Base-by-base conservation (phyloP, 1,284 basidiomycete genomes). In the Cryptococcus sp. region DNA sequence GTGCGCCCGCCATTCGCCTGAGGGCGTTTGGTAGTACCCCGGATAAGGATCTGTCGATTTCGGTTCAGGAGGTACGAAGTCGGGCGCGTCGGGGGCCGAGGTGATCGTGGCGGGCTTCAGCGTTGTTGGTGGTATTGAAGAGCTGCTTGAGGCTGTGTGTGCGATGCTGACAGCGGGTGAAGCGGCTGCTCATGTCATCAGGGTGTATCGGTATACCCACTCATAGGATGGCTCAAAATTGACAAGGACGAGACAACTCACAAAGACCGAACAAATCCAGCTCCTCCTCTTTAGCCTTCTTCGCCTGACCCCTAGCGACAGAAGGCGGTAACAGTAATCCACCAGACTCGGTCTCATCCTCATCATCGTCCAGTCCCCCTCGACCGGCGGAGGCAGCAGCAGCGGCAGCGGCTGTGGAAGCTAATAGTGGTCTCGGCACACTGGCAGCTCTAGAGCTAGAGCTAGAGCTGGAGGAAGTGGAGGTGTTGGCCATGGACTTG, bases 1-100 rank as follows among this genome's bases (percentile, higher is more conserved):
- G 74, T 93, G 83, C 0, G 87, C 85, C 23, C 85, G 86, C 87
- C 91, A 93, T 50, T 82, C 72, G 11, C 91, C 90, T 1, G 88
- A 87, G 0, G 90, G 90, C 25, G 89, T 83, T 62, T 88, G 85
- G 75, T 94, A 93, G 79, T 93, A 94, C 2, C 91, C 91, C 2
- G 91, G 91, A 75, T 93, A 92, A 19, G 85, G 84, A 71, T 93
- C 91, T 20, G 81, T 80, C 0, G 85, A 81, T 4, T 85, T 88
- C 0, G 91, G 91, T 54, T 86, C 84, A 0, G 90, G 91, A 0
- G 88, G 86, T 41, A 84, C 81, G 69, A 88, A 92, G 51, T 87
- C 86, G 16, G 72, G 63, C 2, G 77, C 75, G 7, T 65, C 54
- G 0, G 78, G 76, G 1, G 78, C 78, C 5, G 78, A 75, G 22